Percentiles rank a stretch among this genome's conserved stretches.
These are phyloP conservation scores for Polychaeton citri DNA, from an alignment of 2,329 filamentous ascomycete genomes.

Conservation along the genomic window DNA sequence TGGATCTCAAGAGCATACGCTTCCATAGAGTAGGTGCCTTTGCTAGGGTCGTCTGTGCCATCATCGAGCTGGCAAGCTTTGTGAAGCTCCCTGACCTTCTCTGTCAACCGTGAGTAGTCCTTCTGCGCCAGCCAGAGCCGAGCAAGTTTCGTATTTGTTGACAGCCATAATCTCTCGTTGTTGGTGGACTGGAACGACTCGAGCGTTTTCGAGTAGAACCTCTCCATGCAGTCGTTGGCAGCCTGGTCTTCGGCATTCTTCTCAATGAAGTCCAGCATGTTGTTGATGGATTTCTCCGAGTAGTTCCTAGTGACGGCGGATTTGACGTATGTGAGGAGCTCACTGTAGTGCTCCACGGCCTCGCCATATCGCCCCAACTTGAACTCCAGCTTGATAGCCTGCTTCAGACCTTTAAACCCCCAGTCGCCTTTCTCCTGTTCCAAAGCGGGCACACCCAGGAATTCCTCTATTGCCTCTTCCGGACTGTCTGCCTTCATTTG, in stretches of 20 bases:
- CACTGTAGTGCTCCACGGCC: conserved; percentile 84
- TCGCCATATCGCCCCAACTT: conserved; percentile 79
- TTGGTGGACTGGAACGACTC: conserved; percentile 94
- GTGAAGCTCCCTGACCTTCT: conserved; percentile 80
- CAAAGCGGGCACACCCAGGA: conserved; percentile 70
- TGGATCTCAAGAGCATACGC: conserved; percentile 96
- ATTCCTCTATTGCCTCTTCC: conserved; percentile 80
- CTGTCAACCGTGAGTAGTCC: conserved; percentile 66
- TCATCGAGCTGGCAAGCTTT: conserved; percentile 77
- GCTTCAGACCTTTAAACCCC: conserved; percentile 97
- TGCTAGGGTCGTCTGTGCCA: conserved; percentile 80
- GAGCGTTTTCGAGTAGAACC: conserved; percentile 88
- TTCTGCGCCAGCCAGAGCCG: conserved; percentile 84
- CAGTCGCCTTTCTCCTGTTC: conserved; percentile 92
- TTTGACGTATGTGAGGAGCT: conserved; percentile 94
- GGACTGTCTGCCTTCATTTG: conserved; percentile 83
- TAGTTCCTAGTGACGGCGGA: conserved; percentile 95
- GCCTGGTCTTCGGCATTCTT: conserved; percentile 65
- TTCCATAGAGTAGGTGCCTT: conserved; percentile 91
- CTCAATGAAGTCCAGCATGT: conserved; percentile 96
- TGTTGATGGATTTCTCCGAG: conserved; percentile 98
- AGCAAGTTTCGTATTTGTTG: conserved; percentile 94
- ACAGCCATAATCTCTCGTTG: conserved; percentile 92
- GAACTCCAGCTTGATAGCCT: conserved; percentile 95
- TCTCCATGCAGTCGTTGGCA: conserved; percentile 72